Percentiles rank a stretch among this genome's conserved stretches.
Evolutionary conservation across 257 asterid species (phyloP).

Genomic region (Nicotiana tomentosiformis): DNA sequence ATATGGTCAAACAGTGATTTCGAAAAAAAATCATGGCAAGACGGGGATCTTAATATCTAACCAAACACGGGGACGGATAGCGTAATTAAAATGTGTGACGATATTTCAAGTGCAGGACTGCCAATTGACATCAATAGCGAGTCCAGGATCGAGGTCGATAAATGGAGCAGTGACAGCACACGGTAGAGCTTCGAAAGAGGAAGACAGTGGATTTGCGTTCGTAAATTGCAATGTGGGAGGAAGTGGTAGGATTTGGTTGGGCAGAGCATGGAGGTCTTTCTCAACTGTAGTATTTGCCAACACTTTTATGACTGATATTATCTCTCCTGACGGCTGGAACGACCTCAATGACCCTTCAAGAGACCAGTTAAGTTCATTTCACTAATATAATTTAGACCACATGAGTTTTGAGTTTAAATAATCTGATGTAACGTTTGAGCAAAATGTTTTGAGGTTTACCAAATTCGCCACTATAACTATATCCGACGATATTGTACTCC

Average conservation of each 20-base stretch:
- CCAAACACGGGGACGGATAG: too few species aligned
- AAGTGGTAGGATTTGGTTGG: slow-evolving; percentile 85
- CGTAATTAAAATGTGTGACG: not conserved
- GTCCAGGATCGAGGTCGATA: slow-evolving; percentile 49
- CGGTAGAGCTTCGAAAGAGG: slow-evolving; percentile 76
- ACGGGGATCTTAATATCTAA: too few species aligned
- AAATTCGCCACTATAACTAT: too few species aligned
- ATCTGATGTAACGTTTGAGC: too few species aligned
- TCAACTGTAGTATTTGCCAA: slow-evolving; percentile 66
- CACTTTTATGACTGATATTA: slow-evolving; percentile 69
- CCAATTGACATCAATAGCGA: slow-evolving; percentile 68
- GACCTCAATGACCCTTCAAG: slow-evolving; percentile 82
- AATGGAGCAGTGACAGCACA: slow-evolving; percentile 88
- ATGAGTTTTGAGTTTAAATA: too few species aligned
- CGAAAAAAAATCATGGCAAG: too few species aligned
- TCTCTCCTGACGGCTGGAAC: slow-evolving; percentile 89
- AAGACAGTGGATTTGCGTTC: slow-evolving; percentile 73
- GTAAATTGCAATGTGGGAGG: slow-evolving; percentile 76
- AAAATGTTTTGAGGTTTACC: too few species aligned
- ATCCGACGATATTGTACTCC: too few species aligned
- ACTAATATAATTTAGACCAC: not conserved
- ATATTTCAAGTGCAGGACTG: slow-evolving; percentile 36
- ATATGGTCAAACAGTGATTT: too few species aligned
- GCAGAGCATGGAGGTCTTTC: slow-evolving; percentile 94
- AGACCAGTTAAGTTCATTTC: slow-evolving; percentile 54